Conservation (phyloP, 2,329 filamentous ascomycete genomes). For the Talaromyces atroroseus region DNA sequence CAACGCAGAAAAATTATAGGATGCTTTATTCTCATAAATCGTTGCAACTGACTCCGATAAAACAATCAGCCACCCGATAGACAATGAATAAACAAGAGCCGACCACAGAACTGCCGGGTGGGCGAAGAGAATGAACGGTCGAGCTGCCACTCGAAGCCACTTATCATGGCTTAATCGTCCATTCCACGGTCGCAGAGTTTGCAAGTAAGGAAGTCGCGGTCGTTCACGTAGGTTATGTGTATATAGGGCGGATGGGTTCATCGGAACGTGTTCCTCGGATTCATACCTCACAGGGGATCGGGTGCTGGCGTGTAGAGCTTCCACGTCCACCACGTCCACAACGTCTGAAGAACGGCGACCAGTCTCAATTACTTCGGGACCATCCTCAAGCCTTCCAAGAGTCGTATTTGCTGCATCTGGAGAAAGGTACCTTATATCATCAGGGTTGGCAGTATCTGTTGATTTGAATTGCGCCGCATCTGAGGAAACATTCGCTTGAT, state of each 20-base stretch:
- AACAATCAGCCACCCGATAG: slow-evolving; percentile 92
- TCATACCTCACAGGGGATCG: slow-evolving; percentile 28
- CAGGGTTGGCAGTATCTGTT: slow-evolving; percentile 1
- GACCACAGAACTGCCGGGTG: slow-evolving; percentile 92
- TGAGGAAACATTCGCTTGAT: slow-evolving; percentile 14
- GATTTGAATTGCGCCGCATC: slow-evolving; percentile 15
- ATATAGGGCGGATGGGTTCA: slow-evolving; percentile 48
- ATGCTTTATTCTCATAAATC: slow-evolving; percentile 65
- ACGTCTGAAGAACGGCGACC: background rate
- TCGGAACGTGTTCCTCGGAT: slow-evolving; percentile 25
- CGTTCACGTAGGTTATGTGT: slow-evolving; percentile 63
- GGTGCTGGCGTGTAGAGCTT: slow-evolving; percentile 19
- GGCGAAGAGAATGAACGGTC: slow-evolving; percentile 79
- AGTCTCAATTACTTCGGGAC: background rate
- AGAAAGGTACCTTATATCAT: background rate
- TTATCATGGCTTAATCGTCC: slow-evolving; percentile 71
- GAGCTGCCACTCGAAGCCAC: slow-evolving; percentile 70
- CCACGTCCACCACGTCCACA: slow-evolving; percentile 30
- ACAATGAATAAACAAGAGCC: slow-evolving; percentile 74
- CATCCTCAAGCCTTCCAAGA: background rate
- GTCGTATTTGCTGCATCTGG: background rate
- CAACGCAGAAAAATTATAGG: slow-evolving; percentile 74
- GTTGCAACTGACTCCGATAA: slow-evolving; percentile 80
- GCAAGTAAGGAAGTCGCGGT: slow-evolving; percentile 64
- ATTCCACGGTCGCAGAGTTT: slow-evolving; percentile 71